Base-by-base conservation (phyloP, 495 filamentous ascomycete genomes). In the Aspergillus panamensis region DNA sequence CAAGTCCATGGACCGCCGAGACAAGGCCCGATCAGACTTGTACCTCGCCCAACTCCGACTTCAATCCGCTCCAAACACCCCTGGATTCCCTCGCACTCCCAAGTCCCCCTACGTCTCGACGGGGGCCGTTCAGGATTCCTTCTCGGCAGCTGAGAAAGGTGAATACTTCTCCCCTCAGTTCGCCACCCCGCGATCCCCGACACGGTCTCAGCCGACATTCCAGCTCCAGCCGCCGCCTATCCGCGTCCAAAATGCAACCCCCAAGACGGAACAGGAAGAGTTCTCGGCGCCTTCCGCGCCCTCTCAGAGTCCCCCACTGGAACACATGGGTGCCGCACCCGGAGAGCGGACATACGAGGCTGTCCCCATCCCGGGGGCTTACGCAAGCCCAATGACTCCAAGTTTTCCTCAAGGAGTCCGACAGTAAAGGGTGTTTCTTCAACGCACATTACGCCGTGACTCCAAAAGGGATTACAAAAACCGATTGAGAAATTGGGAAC, bases 1-100 rank as follows among this genome's bases (percentile, higher is more conserved):
- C 71, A 97, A 96, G 77, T 90, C 90, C 51, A 97, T 99, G 93
- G 89, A 96, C 72, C 75, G 87, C 66, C 92, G 94, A 63, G 94
- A 99, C 81, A 87, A 86, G 66, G 94, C 94, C 62, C 88, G 94
- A 57, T 90, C 86, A 62, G 92, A 96, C 68, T 80, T 98, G 55
- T 97, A 97, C 79, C 90, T 97, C 52, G 94, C 93, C 45, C 94
- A 97, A 67, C 84, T 97, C 7, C 91, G 89, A 61, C 80, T 86
- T 8, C 91, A 97, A 73, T 96, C 93, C 19, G 92, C 91, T 10
- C 92, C 92, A 51, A 97, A 97, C 77, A 96, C 92, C 1, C 92
- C 92, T 16, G 90, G 91, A 65, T 90, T 95, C 74, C 64, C 74
- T 32, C 73, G 73, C 59, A 75, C 74, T 6, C 86, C 87, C 55